Conservation (phyloP, 2,329 filamentous ascomycete genomes). For the Xylariaceae sp. region DNA sequence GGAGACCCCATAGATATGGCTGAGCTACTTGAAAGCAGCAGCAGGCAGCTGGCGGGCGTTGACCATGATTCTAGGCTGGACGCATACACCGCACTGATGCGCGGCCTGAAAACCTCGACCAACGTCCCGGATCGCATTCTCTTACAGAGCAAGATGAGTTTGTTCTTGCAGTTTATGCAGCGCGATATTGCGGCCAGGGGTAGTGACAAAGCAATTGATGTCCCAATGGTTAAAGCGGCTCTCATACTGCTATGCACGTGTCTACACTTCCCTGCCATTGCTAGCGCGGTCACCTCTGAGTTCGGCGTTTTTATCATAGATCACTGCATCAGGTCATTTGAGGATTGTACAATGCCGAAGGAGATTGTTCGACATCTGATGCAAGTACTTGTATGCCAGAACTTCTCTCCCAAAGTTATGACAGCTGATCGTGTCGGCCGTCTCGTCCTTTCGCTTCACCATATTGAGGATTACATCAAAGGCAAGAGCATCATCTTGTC, state of each 20-base stretch:
- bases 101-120: slow-evolving; percentile 73
- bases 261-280: slow-evolving; percentile 67
- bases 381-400: slow-evolving; percentile 74
- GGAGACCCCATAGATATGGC: slow-evolving; percentile 52
- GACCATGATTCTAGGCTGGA: slow-evolving; percentile 72
- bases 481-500: slow-evolving; percentile 78
- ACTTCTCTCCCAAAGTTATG: slow-evolving; percentile 70
- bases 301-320: slow-evolving; percentile 79
- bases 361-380: slow-evolving; percentile 73
- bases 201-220: slow-evolving; percentile 53
- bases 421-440: slow-evolving; percentile 64
- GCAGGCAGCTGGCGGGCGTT: slow-evolving; percentile 71
- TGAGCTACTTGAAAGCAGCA: slow-evolving; percentile 78
- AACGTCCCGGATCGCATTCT: slow-evolving; percentile 71
- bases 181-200: slow-evolving; percentile 67
- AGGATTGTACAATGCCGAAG: slow-evolving; percentile 65
- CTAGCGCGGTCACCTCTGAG: slow-evolving; percentile 65
- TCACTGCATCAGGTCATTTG: slow-evolving; percentile 67
- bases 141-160: slow-evolving; percentile 67
- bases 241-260: slow-evolving; percentile 73
- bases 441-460: slow-evolving; percentile 65
- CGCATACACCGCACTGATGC: slow-evolving; percentile 75
- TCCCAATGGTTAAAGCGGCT: slow-evolving; percentile 69
- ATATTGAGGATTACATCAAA: slow-evolving; percentile 65
- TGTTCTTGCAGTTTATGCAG: slow-evolving; percentile 76